Conservation (phyloP, 345 rosid species). For the Arabidopsis arenosa region DNA sequence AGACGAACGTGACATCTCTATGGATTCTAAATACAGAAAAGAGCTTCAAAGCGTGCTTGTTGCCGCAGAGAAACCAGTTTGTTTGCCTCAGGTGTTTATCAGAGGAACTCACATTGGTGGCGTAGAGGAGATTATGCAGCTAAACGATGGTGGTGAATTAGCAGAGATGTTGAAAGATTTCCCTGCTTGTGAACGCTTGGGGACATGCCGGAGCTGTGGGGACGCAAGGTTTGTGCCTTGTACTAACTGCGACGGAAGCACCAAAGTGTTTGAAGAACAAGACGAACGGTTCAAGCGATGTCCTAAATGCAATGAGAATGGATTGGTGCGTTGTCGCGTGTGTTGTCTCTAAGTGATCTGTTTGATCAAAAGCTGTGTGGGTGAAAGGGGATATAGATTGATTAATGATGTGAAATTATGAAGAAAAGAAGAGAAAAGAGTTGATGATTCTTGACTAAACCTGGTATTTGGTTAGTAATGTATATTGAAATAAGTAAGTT, state of each 20-base stretch:
- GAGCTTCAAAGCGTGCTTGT: slow-evolving; percentile 58
- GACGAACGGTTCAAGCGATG: slow-evolving; percentile 62
- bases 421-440: slow-evolving; percentile 29
- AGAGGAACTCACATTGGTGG: slow-evolving; percentile 70
- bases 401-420: slow-evolving; percentile 18
- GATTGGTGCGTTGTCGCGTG: slow-evolving; percentile 70
- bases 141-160: slow-evolving; percentile 75
- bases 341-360: slow-evolving; percentile 52
- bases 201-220: slow-evolving; percentile 70
- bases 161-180: slow-evolving; percentile 61
- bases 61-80: slow-evolving; percentile 44
- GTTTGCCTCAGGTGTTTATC: slow-evolving; percentile 77
- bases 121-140: slow-evolving; percentile 73
- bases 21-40: slow-evolving; percentile 75
- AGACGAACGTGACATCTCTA: slow-evolving; percentile 84
- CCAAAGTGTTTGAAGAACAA: slow-evolving; percentile 67
- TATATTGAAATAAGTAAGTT: slow-evolving; percentile 42
- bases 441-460: slow-evolving; percentile 32
- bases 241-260: slow-evolving; percentile 72
- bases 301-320: slow-evolving; percentile 84
- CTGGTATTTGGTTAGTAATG: slow-evolving; percentile 35
- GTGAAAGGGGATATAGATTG: slow-evolving; percentile 24
- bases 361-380: slow-evolving; percentile 26
- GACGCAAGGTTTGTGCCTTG: slow-evolving; percentile 83
- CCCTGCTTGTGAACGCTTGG: slow-evolving; percentile 48